A percentile compares a stretch with the other conserved stretches of the same genome.
phyloP scores from a whole-genome alignment of 2,329 filamentous ascomycete genomes.

The Lachnellula subtilissima region DNA sequence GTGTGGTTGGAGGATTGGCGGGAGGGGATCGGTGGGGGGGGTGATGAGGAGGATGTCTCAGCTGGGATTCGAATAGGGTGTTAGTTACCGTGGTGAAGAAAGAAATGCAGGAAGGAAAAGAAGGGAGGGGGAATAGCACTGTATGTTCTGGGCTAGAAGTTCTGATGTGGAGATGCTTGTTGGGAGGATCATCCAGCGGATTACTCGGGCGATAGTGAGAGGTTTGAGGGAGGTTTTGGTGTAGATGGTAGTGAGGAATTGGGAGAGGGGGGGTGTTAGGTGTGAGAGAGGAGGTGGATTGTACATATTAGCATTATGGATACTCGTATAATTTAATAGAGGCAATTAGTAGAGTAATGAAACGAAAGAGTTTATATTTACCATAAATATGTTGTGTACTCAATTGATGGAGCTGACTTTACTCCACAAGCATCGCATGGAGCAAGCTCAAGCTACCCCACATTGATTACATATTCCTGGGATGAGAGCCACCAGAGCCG shows the following conservation, averaged over 20 bases:
- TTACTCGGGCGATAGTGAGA: constrained; percentile 37
- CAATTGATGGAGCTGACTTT: too few species aligned
- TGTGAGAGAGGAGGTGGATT: constrained; percentile 40
- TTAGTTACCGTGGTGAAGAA: not conserved
- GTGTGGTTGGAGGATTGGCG: constrained; percentile 21
- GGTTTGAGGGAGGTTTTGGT: constrained; percentile 32
- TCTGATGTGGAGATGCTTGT: constrained; percentile 35
- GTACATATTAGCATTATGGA: constrained; percentile 45
- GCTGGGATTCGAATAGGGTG: not conserved
- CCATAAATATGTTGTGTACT: too few species aligned
- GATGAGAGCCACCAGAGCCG: too few species aligned
- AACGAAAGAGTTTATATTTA: too few species aligned
- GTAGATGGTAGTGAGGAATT: constrained; percentile 38
- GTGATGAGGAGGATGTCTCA: constrained; percentile 48
- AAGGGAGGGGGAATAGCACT: not conserved
- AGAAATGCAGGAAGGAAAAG: not conserved
- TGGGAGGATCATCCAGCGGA: constrained; percentile 47
- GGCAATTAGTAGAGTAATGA: too few species aligned
- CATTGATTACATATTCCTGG: too few species aligned
- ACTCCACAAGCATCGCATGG: too few species aligned
- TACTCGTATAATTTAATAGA: not conserved
- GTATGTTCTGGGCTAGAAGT: constrained; percentile 35
- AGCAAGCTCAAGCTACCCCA: too few species aligned
- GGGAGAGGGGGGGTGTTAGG: constrained; percentile 23
- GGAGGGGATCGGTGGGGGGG: constrained; percentile 26